Evolutionary conservation across 2,329 filamentous ascomycete species (phyloP).

Genomic region (Rutstroemia sp.): DNA sequence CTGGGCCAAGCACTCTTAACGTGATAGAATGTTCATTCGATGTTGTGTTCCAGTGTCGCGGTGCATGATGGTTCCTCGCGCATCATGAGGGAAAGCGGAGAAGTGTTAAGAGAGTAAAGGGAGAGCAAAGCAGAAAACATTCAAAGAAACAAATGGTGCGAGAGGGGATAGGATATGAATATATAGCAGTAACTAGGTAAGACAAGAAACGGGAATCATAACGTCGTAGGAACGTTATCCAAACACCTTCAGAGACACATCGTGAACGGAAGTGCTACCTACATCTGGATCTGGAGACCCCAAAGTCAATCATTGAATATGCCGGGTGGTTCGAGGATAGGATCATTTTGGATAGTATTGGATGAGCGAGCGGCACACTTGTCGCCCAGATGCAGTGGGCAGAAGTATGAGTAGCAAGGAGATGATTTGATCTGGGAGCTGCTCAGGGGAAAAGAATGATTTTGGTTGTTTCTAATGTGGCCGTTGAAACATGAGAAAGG

Average conservation of each 20-base stretch:
- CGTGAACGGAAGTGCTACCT: neutral
- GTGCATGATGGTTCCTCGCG: neutral
- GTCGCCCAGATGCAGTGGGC: neutral
- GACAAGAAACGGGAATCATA: neutral
- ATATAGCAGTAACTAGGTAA: neutral
- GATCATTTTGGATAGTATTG: neutral
- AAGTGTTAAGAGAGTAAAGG: neutral
- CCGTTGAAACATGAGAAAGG: neutral
- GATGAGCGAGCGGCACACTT: neutral
- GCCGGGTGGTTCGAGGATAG: neutral
- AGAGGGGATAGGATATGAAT: neutral
- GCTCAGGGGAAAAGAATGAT: neutral
- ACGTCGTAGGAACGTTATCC: neutral
- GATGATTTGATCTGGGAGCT: neutral
- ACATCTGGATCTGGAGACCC: neutral
- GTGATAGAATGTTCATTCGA: slow-evolving; percentile 6
- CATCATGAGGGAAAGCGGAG: neutral
- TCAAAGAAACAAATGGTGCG: neutral
- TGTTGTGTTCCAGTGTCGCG: neutral
- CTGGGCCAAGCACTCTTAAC: neutral
- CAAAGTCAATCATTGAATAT: neutral
- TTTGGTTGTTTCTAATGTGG: neutral
- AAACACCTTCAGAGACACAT: neutral
- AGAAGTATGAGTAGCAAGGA: neutral
- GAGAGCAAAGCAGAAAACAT: neutral